Conservation (phyloP, 2,329 filamentous ascomycete species). For the Rutstroemia sp. region DNA sequence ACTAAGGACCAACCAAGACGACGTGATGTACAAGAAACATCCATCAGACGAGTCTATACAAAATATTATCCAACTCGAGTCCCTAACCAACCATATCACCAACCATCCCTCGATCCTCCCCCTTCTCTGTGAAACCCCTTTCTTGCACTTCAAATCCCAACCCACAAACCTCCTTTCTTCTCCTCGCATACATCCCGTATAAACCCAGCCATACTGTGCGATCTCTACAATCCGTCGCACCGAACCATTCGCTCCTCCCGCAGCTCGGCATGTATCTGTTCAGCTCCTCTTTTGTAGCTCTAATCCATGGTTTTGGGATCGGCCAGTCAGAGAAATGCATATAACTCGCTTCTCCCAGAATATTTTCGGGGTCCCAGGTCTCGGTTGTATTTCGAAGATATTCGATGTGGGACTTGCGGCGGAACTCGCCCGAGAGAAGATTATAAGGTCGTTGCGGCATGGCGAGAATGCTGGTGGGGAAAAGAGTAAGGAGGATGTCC, state of each 20-base stretch:
- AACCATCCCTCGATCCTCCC: neutral
- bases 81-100: neutral
- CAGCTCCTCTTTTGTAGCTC: constrained; percentile 20
- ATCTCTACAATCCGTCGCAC: constrained; percentile 25
- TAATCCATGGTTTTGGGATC: constrained; percentile 49
- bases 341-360: constrained; percentile 44
- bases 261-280: constrained; percentile 27
- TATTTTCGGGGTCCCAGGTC: constrained; percentile 45
- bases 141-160: constrained; percentile 21
- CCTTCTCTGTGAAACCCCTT: neutral
- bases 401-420: constrained; percentile 39
- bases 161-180: constrained; percentile 23
- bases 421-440: constrained; percentile 49
- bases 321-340: constrained; percentile 57
- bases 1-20: no score
- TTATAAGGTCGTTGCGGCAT: constrained; percentile 50
- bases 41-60: no score
- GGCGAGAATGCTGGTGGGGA: constrained; percentile 40
- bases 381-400: constrained; percentile 42
- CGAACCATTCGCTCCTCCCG: constrained; percentile 23
- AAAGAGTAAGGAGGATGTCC: constrained; percentile 42
- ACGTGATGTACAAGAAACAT: no score
- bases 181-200: constrained; percentile 21
- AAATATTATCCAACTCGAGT: neutral
- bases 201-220: constrained; percentile 22